A percentile compares a stretch with the other conserved stretches of the same genome.
These are phyloP conservation scores for Xanthoparmelia taractica DNA, from an alignment of 495 filamentous ascomycete genomes.

Conservation along the genomic window DNA sequence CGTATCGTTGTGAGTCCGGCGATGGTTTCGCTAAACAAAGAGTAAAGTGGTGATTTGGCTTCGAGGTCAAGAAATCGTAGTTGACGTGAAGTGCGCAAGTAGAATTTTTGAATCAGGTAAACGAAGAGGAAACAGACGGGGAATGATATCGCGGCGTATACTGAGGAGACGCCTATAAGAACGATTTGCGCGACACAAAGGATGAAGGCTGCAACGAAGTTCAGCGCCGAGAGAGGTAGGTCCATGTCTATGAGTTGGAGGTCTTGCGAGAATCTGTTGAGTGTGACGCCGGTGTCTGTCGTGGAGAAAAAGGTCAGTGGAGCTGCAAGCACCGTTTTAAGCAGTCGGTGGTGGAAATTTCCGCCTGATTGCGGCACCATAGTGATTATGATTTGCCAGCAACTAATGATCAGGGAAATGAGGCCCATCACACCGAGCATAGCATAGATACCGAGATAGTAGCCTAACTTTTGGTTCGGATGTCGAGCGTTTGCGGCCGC, in stretches of 20 bases:
- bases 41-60: slow-evolving; percentile 52
- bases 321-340: slow-evolving; percentile 44
- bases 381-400: slow-evolving; percentile 47
- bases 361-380: slow-evolving; percentile 48
- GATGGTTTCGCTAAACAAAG: slow-evolving; percentile 50
- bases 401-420: slow-evolving; percentile 37
- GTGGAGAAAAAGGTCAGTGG: slow-evolving; percentile 43
- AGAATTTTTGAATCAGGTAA: slow-evolving; percentile 52
- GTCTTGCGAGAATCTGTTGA: slow-evolving; percentile 55
- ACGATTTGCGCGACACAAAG: slow-evolving; percentile 44
- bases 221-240: slow-evolving; percentile 42
- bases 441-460: slow-evolving; percentile 50
- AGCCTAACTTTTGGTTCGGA: slow-evolving; percentile 38
- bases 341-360: slow-evolving; percentile 41
- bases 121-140: slow-evolving; percentile 41
- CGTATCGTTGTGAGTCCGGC: slow-evolving; percentile 46
- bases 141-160: slow-evolving; percentile 45
- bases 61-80: slow-evolving; percentile 57
- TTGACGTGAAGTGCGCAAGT: slow-evolving; percentile 58
- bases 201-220: slow-evolving; percentile 39
- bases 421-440: slow-evolving; percentile 43
- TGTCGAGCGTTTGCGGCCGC: slow-evolving; percentile 37
- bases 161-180: slow-evolving; percentile 43
- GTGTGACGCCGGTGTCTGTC: slow-evolving; percentile 40
- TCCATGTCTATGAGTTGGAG: slow-evolving; percentile 54